Evolutionary conservation across 805 yeast species (phyloP).

Genomic region (Candida odintsovae): DNA sequence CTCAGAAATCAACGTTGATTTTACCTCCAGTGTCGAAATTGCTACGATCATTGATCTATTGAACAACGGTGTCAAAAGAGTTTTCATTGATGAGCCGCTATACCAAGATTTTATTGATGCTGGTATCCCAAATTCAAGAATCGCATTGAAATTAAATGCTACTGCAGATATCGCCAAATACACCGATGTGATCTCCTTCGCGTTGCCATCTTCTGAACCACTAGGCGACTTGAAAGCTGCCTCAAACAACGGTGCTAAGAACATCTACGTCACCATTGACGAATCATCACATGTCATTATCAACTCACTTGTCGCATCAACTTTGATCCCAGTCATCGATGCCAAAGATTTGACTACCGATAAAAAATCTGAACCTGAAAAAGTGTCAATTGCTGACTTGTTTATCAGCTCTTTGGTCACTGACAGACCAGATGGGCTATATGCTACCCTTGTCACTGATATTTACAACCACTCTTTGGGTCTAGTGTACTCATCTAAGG

Average conservation of each 20-base stretch:
- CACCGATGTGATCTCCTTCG: slow-evolving; percentile 12
- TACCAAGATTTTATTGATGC: slow-evolving; percentile 31
- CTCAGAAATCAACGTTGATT: slow-evolving; percentile 23
- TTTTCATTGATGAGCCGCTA: slow-evolving; percentile 33
- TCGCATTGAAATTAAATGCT: slow-evolving; percentile 9
- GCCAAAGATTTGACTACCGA: slow-evolving; percentile 17
- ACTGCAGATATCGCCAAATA: slow-evolving; percentile 5
- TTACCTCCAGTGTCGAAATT: slow-evolving; percentile 20
- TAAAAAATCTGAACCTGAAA: slow-evolving; percentile 8
- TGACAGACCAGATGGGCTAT: slow-evolving; percentile 84
- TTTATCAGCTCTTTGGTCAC: slow-evolving; percentile 54
- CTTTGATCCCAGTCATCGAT: slow-evolving; percentile 21
- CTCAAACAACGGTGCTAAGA: slow-evolving; percentile 13
- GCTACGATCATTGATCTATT: slow-evolving; percentile 48
- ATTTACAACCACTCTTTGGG: slow-evolving; percentile 71
- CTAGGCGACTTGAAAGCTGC: slow-evolving; percentile 16
- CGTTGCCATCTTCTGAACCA: slow-evolving; percentile 15
- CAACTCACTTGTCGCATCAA: slow-evolving; percentile 17
- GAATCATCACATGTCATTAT: slow-evolving; percentile 10
- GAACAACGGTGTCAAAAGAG: slow-evolving; percentile 51
- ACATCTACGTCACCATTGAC: slow-evolving; percentile 11
- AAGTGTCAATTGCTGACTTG: slow-evolving; percentile 35
- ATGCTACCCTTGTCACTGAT: slow-evolving; percentile 77
- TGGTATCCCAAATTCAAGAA: slow-evolving; percentile 42
- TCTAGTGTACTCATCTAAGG: slow-evolving; percentile 81